phyloP scores from a whole-genome alignment of 2,329 filamentous ascomycete genomes.

The Fusarium abutilonis region DNA sequence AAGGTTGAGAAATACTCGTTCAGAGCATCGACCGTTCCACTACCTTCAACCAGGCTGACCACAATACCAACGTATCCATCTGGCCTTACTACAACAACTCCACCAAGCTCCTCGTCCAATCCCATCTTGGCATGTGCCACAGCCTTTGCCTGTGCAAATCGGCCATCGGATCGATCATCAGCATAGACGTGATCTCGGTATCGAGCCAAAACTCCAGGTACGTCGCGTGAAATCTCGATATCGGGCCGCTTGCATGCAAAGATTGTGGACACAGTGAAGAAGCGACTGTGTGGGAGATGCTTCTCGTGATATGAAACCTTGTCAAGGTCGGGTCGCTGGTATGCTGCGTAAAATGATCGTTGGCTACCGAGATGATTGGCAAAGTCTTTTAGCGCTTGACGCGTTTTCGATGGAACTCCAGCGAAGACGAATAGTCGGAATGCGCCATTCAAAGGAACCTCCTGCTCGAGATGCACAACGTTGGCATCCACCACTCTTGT shows the following conservation, averaged over 20 bases:
- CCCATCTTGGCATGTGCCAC: conserved; percentile 90
- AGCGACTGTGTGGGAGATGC: conserved; percentile 84
- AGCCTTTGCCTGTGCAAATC: conserved; percentile 74
- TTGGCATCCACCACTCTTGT: conserved; percentile 90
- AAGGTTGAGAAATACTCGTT: conserved; percentile 85
- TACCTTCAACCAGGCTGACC: conserved; percentile 76
- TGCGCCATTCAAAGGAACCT: conserved; percentile 86
- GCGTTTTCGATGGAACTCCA: conserved; percentile 70
- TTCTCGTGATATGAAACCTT: conserved; percentile 78
- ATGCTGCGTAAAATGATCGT: conserved; percentile 76
- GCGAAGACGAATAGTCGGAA: conserved; percentile 89
- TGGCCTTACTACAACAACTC: conserved; percentile 83
- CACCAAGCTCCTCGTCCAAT: conserved; percentile 75
- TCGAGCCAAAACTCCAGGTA: conserved; percentile 75
- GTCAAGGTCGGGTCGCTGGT: conserved; percentile 68
- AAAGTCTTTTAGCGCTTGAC: conserved; percentile 75
- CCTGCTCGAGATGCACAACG: conserved; percentile 88
- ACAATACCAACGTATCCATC: conserved; percentile 89
- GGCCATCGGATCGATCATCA: conserved; percentile 80
- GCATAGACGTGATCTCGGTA: conserved; percentile 88
- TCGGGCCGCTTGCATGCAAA: conserved; percentile 73
- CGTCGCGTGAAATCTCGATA: conserved; percentile 77
- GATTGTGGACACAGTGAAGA: conserved; percentile 82
- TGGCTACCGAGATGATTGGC: conserved; percentile 70
- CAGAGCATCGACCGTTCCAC: conserved; percentile 80